Conservation (phyloP, 2,329 filamentous ascomycete genomes). For the Verruconis gallopava region DNA sequence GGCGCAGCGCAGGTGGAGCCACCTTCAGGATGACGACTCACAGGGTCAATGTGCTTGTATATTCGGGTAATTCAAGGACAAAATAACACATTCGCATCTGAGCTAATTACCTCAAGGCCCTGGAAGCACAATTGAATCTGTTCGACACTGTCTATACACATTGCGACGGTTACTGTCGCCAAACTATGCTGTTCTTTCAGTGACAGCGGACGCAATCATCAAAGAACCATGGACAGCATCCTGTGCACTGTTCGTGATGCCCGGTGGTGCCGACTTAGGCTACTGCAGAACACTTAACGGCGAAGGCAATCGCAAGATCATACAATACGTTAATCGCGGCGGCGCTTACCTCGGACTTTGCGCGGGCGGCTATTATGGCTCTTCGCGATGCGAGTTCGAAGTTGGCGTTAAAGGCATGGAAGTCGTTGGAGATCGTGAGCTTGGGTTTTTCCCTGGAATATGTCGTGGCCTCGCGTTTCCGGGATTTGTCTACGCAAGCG, state of each 20-base stretch:
- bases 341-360: constrained; percentile 85
- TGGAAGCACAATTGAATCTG: constrained; percentile 76
- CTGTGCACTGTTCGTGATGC: constrained; percentile 81
- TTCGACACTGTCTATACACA: constrained; percentile 78
- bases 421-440: constrained; percentile 71
- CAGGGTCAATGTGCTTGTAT: constrained; percentile 84
- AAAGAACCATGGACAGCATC: constrained; percentile 84
- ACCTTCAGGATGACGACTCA: constrained; percentile 44
- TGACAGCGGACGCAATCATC: constrained; percentile 64
- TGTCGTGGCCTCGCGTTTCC: constrained; percentile 78
- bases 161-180: constrained; percentile 75
- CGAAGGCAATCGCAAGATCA: constrained; percentile 70
- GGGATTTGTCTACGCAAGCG: constrained; percentile 83
- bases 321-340: constrained; percentile 72
- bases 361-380: constrained; percentile 87
- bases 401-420: constrained; percentile 69
- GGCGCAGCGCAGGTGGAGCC: neutral
- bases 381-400: constrained; percentile 76
- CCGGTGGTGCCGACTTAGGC: constrained; percentile 84
- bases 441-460: constrained; percentile 76
- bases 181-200: constrained; percentile 83
- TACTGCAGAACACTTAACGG: constrained; percentile 86
- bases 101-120: constrained; percentile 42
- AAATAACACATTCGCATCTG: neutral
- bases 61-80: constrained; percentile 51